Evolutionary conservation across 768 basidiomycete genomes (phyloP).

Genomic region (Tephrocybe sp.): DNA sequence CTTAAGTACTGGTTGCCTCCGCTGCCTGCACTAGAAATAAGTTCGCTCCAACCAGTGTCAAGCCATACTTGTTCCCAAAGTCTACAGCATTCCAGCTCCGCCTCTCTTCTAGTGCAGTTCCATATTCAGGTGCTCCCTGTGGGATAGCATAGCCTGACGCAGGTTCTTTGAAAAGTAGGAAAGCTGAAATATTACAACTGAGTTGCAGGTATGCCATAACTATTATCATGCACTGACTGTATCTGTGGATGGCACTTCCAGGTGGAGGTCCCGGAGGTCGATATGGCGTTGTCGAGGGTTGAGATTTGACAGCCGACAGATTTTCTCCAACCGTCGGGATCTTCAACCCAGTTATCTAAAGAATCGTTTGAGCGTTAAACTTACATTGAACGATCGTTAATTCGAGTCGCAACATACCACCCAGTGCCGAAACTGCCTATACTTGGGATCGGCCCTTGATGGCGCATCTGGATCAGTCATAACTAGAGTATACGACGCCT

Average conservation of each 20-base stretch:
- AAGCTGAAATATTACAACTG: slow-evolving; percentile 29
- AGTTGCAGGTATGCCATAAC: background rate
- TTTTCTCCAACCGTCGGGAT: slow-evolving; percentile 23
- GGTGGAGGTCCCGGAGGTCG: slow-evolving; percentile 53
- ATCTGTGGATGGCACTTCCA: slow-evolving; percentile 54
- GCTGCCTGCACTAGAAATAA: slow-evolving; percentile 44
- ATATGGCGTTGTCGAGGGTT: slow-evolving; percentile 51
- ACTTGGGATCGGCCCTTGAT: slow-evolving; percentile 44
- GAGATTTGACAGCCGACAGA: slow-evolving; percentile 38
- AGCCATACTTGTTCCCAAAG: slow-evolving; percentile 48
- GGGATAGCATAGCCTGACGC: slow-evolving; percentile 37
- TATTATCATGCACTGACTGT: slow-evolving; percentile 35
- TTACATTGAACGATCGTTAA: slow-evolving; percentile 6
- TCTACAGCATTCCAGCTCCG: slow-evolving; percentile 51
- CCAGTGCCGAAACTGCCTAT: slow-evolving; percentile 56
- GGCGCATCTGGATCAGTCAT: slow-evolving; percentile 63
- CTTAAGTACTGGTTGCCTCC: slow-evolving; percentile 1
- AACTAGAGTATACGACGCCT: slow-evolving; percentile 44
- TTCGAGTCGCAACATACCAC: slow-evolving; percentile 32
- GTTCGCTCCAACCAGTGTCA: slow-evolving; percentile 59
- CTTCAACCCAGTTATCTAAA: slow-evolving; percentile 35
- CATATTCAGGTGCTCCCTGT: slow-evolving; percentile 41
- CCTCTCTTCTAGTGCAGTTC: slow-evolving; percentile 40
- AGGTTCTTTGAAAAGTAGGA: slow-evolving; percentile 64
- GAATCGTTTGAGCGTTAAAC: background rate